These are phyloP conservation scores for Leccinum fallax DNA, from an alignment of 1,284 basidiomycete genomes.

Conservation along the genomic window DNA sequence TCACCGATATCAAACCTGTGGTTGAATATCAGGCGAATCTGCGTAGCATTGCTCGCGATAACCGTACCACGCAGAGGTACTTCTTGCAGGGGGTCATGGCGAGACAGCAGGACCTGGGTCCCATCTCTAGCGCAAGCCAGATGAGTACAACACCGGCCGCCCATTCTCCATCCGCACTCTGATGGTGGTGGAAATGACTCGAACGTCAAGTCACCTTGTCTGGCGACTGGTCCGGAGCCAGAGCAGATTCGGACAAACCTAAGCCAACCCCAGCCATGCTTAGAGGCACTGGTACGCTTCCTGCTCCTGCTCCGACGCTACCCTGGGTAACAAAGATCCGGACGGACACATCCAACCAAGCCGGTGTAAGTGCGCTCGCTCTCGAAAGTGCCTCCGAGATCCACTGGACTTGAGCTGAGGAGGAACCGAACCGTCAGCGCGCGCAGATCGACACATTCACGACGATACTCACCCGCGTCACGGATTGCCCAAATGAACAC, in stretches of 20 bases:
- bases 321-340: constrained; percentile 37
- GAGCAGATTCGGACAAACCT: background rate
- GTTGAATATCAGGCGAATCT: constrained; percentile 61
- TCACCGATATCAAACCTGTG: constrained; percentile 49
- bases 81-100: constrained; percentile 59
- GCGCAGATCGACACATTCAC: background rate
- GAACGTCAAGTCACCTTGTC: constrained; percentile 12
- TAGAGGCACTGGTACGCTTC: constrained; percentile 2
- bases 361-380: constrained; percentile 24
- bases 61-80: constrained; percentile 59
- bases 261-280: background rate
- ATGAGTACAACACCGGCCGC: constrained; percentile 20
- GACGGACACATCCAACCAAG: constrained; percentile 35
- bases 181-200: constrained; percentile 13
- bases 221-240: constrained; percentile 12
- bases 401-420: constrained; percentile 36
- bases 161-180: constrained; percentile 21
- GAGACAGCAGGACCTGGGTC: constrained; percentile 64
- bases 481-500: constrained; percentile 45
- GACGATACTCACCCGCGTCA: constrained; percentile 34
- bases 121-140: constrained; percentile 51
- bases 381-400: constrained; percentile 29
- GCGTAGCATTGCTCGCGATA: constrained; percentile 46
- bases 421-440: background rate
- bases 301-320: background rate